Evolutionary conservation across 345 rosid genomes (phyloP), one percentile per base, ranked within the genome.

Genomic region (Eutrema yunnanense): DNA sequence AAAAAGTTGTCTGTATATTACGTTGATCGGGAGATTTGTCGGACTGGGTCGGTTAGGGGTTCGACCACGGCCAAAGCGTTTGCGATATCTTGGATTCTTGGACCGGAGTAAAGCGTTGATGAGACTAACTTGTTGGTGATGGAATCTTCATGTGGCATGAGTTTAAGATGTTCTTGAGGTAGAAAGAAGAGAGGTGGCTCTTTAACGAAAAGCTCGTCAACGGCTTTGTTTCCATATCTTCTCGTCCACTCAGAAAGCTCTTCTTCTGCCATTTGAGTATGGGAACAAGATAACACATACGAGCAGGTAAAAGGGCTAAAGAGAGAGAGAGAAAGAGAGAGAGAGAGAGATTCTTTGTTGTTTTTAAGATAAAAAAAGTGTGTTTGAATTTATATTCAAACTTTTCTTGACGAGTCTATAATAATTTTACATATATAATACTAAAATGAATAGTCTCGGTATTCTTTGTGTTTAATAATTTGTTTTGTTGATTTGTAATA

Each of bases 41-140:
- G 62, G 55, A 22, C 11, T 4, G 73, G 34, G 4, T 40, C 48
- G 56, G 40, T 10, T 41, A 29, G 56, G 10, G 60, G 67, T 47
- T 66, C 16, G 29, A 40, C 46, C 41, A 55, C 22, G 10, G 85
- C 74, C 6, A 87, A 67, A 73, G 87, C 83, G 66, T 82, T 73
- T 51, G 85, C 78, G 6, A 86, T 71, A 68, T 90, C 92, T 29
- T 73, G 69, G 38, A 87, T 83, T 34, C 82, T 82, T 41, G 96
- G 92, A 11, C 89, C 84, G 0, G 90, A 86, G 58, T 85, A 84
- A 42, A 83, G 72, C 9, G 61, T 62, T 44, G 90, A 82, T 37
- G 89, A 81, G 22, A 77, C 43, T 62, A 81, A 73, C 42, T 52
- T 65, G 62, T 79, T 80, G 16, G 71, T 42, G 43, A 76, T 38